These are phyloP conservation scores for Anastatica hierochuntica DNA, from an alignment of 345 rosid genomes.

Conservation along the genomic window DNA sequence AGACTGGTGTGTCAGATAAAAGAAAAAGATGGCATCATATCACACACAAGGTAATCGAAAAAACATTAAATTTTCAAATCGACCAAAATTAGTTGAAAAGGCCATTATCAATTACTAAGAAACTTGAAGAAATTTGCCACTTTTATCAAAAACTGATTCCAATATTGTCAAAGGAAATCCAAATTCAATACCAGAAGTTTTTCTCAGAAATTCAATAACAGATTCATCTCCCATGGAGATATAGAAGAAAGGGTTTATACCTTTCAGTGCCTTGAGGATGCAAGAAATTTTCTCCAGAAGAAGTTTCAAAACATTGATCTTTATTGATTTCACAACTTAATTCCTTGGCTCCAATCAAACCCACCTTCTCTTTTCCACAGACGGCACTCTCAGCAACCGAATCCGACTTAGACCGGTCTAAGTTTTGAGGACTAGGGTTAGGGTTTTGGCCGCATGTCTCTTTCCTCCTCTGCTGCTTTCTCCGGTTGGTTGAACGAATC, in stretches of 20 bases:
- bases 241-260: constrained; percentile 13
- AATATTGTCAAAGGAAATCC: constrained; percentile 7
- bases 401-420: constrained; percentile 11
- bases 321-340: background rate
- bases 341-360: background rate
- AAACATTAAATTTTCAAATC: constrained; percentile 14
- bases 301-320: constrained; percentile 46
- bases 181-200: background rate
- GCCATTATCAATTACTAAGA: background rate
- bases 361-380: constrained; percentile 2
- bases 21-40: constrained; percentile 29
- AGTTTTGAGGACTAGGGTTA: constrained; percentile 25
- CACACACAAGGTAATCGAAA: background rate
- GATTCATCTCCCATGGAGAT: background rate
- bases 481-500: constrained; percentile 24
- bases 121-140: background rate
- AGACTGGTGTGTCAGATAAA: constrained; percentile 28
- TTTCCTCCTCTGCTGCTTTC: constrained; percentile 30
- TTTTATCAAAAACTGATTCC: too few species aligned
- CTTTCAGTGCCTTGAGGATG: constrained; percentile 60
- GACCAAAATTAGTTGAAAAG: too few species aligned
- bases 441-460: constrained; percentile 26
- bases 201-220: background rate
- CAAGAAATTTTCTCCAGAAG: constrained; percentile 60
- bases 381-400: constrained; percentile 25